These are phyloP conservation scores for Penicillium sp. DNA, from an alignment of 2,329 filamentous ascomycete species.

Conservation along the genomic window DNA sequence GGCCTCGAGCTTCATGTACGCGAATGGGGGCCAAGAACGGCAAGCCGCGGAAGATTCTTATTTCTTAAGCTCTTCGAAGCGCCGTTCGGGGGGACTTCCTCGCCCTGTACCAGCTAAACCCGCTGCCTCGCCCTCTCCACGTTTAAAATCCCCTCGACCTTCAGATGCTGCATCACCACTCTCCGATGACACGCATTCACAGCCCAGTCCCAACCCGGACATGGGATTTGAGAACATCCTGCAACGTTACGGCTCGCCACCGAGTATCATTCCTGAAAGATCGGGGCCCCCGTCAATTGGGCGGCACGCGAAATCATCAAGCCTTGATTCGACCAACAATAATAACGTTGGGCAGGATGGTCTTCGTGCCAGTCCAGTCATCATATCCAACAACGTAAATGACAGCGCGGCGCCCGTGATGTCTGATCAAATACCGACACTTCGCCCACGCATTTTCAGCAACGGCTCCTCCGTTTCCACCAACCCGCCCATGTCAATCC, in stretches of 20 bases:
- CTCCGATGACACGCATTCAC: slow-evolving; percentile 22
- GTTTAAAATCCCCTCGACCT: slow-evolving; percentile 32
- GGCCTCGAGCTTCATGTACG: slow-evolving; percentile 37
- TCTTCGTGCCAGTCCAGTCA: slow-evolving; percentile 32
- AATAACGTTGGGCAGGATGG: slow-evolving; percentile 17
- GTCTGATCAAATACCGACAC: slow-evolving; percentile 28
- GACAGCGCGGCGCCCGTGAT: slow-evolving; percentile 21
- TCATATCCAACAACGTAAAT: slow-evolving; percentile 25
- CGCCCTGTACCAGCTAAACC: slow-evolving; percentile 25
- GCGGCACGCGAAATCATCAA: slow-evolving; percentile 34
- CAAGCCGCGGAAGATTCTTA: slow-evolving; percentile 22
- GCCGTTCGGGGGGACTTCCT: slow-evolving; percentile 33
- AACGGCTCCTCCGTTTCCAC: slow-evolving; percentile 32
- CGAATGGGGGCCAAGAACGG: slow-evolving; percentile 38
- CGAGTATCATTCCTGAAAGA: slow-evolving; percentile 19
- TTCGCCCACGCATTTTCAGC: slow-evolving; percentile 34
- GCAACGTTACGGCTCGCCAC: slow-evolving; percentile 21
- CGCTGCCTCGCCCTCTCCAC: slow-evolving; percentile 27
- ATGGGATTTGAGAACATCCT: slow-evolving; percentile 17
- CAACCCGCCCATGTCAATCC: slow-evolving; percentile 48
- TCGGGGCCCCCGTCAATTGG: slow-evolving; percentile 16
- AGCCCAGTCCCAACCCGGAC: slow-evolving; percentile 24
- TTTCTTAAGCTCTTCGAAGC: slow-evolving; percentile 19
- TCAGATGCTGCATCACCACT: slow-evolving; percentile 25
- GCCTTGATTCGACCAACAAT: slow-evolving; percentile 30